A percentile compares a stretch with the other conserved stretches of the same genome.
Conservation (phyloP, 441 rosid species). For the Adansonia madagascariensis region DNA sequence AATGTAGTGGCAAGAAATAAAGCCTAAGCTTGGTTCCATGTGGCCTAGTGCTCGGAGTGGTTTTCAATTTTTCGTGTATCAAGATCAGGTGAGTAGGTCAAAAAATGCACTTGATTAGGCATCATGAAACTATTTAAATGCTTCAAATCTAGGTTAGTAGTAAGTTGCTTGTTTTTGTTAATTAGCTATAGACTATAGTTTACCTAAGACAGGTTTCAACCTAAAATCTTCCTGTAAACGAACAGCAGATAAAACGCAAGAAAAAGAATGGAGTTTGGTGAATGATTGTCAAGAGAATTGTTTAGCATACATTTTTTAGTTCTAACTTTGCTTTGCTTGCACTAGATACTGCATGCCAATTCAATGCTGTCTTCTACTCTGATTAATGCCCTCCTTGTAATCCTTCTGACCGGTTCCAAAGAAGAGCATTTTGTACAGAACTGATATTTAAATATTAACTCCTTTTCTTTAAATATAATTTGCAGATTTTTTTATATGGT, state of each 20-base stretch:
- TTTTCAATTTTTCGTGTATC: slow-evolving; percentile 85
- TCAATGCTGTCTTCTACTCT: background rate
- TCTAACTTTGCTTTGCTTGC: background rate
- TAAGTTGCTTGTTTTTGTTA: slow-evolving; percentile 10
- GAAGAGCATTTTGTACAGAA: background rate
- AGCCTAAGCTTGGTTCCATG: slow-evolving; percentile 87
- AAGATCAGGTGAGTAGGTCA: slow-evolving; percentile 70
- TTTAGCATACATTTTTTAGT: background rate
- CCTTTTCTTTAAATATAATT: background rate
- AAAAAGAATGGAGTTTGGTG: background rate
- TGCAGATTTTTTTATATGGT: slow-evolving; percentile 85
- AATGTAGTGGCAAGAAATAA: slow-evolving; percentile 96
- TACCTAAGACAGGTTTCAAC: background rate
- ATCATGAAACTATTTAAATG: slow-evolving; percentile 1
- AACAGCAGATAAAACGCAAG: background rate
- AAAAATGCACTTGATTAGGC: background rate
- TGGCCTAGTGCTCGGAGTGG: slow-evolving; percentile 98
- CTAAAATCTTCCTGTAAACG: background rate
- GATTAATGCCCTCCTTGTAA: background rate
- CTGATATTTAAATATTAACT: background rate
- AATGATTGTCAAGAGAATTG: background rate
- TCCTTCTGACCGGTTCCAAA: background rate
- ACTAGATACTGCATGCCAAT: background rate
- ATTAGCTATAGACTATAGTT: background rate
- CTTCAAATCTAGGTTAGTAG: background rate